Conservation (phyloP, 176 grass and related monocot genomes). For the Oryza officinalis region DNA sequence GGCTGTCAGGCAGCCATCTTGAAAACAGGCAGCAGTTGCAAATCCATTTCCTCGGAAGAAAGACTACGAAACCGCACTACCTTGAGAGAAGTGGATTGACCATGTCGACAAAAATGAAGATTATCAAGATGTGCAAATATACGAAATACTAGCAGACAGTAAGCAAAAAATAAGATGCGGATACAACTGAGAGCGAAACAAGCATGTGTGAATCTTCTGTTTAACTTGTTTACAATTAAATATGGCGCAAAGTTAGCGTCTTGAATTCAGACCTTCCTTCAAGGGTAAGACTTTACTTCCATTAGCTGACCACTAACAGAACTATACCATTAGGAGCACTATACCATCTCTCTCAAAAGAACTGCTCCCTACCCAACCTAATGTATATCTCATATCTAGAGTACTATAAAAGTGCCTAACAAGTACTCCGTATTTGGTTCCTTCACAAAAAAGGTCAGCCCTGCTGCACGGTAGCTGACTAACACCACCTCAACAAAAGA, state of each 20-base stretch:
- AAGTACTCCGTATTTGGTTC: slow-evolving; percentile 6
- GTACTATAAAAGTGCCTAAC: neutral
- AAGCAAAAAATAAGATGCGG: neutral
- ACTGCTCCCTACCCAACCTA: slow-evolving; percentile 13
- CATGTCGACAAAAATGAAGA: neutral
- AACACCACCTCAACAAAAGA: slow-evolving; percentile 69
- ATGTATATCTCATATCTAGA: neutral
- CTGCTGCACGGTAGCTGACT: neutral
- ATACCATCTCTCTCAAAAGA: neutral
- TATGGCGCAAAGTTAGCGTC: neutral
- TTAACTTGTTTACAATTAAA: neutral
- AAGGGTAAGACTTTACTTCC: neutral
- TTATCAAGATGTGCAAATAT: neutral
- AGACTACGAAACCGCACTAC: too few species aligned
- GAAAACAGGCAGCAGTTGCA: neutral
- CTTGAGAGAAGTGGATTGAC: neutral
- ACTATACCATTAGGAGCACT: slow-evolving; percentile 4
- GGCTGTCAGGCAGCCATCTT: too few species aligned
- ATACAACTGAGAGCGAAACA: neutral
- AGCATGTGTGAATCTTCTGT: neutral
- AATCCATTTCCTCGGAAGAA: neutral
- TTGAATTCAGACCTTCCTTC: neutral
- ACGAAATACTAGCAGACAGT: neutral
- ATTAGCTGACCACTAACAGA: neutral
- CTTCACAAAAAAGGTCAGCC: slow-evolving; percentile 20